Evolutionary conservation across 257 asterid genomes (phyloP).

Genomic region (Nicotiana otophora): DNA sequence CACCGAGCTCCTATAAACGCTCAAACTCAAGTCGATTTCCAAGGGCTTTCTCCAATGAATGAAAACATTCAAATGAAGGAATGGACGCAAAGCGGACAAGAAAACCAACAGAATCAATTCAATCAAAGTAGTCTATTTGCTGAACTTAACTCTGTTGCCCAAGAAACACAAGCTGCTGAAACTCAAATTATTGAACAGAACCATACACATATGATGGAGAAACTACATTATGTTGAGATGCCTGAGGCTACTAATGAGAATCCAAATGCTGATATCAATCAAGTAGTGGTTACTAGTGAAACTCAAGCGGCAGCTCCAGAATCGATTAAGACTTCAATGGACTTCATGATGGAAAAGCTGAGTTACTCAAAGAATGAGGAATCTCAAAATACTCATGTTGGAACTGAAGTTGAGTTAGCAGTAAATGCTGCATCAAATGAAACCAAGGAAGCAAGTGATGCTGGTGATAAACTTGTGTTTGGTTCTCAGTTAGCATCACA

Average conservation of each 20-base stretch:
- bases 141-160: slow-evolving; percentile 8
- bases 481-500: slow-evolving; percentile 18
- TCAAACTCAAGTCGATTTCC: slow-evolving; percentile 23
- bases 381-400: slow-evolving; percentile 11
- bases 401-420: slow-evolving; percentile 14
- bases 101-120: slow-evolving; percentile 13
- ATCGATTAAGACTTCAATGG: slow-evolving; percentile 23
- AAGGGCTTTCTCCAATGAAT: slow-evolving; percentile 6
- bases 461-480: slow-evolving; percentile 4
- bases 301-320: slow-evolving; percentile 37
- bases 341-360: slow-evolving; percentile 28
- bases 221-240: neutral
- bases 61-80: neutral
- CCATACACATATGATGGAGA: no score
- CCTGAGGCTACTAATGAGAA: neutral
- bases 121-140: slow-evolving; percentile 5
- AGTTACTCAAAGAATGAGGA: slow-evolving; percentile 9
- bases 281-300: slow-evolving; percentile 30
- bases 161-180: neutral
- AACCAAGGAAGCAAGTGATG: slow-evolving; percentile 10
- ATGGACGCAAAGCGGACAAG: neutral
- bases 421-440: slow-evolving; percentile 11
- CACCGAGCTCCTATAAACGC: slow-evolving; percentile 29
- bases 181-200: neutral
- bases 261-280: slow-evolving; percentile 28